Percentiles rank a stretch among this genome's conserved stretches.
Conservation (phyloP, 129 eudicot species). For the Flaveria robusta region DNA sequence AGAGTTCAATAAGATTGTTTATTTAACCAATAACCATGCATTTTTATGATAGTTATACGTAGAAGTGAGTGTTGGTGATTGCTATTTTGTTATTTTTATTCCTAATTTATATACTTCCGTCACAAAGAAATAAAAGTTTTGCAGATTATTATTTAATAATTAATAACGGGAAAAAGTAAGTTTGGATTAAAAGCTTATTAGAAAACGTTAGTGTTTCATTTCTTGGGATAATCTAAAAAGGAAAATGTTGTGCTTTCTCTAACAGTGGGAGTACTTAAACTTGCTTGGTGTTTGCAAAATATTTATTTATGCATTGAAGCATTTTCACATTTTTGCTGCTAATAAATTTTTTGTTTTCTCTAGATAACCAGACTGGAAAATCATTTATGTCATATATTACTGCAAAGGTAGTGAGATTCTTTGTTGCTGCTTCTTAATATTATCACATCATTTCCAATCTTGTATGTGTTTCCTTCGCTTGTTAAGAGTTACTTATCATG, state of each 20-base stretch:
- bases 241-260: background rate
- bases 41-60: slow-evolving; percentile 1
- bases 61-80: slow-evolving; percentile 1
- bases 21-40: background rate
- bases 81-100: background rate
- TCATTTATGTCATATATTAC: slow-evolving; percentile 86
- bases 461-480: slow-evolving; percentile 22
- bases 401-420: slow-evolving; percentile 64
- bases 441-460: slow-evolving; percentile 1
- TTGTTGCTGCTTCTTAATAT: slow-evolving; percentile 15
- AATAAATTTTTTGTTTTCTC: slow-evolving; percentile 28
- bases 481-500: slow-evolving; percentile 6
- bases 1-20: background rate
- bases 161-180: slow-evolving; percentile 5
- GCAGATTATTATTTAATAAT: background rate
- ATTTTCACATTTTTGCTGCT: slow-evolving; percentile 15
- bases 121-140: background rate
- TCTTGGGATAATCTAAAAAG: background rate
- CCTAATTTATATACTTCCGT: background rate
- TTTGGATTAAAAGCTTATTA: background rate
- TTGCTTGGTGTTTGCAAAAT: background rate
- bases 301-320: background rate
- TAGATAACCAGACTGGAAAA: slow-evolving; percentile 88
- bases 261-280: background rate
- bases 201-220: background rate